These are phyloP conservation scores for Lophium mytilinum DNA, from an alignment of 495 filamentous ascomycete genomes.

Conservation along the genomic window DNA sequence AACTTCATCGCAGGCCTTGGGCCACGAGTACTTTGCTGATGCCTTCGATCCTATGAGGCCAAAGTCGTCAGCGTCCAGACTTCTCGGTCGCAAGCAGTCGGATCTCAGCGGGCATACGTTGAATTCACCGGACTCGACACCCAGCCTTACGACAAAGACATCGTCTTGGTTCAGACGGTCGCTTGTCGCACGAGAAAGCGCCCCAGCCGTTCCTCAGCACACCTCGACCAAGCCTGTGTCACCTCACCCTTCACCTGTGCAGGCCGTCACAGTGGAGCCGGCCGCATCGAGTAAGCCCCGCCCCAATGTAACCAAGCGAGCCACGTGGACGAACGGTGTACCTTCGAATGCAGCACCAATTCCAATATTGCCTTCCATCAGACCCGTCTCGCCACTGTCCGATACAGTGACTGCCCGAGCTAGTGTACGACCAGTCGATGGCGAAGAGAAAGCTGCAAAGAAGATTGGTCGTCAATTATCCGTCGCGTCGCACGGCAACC, in stretches of 20 bases:
- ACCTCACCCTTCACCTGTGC: constrained; percentile 51
- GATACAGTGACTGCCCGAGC: constrained; percentile 89
- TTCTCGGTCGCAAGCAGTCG: constrained; percentile 81
- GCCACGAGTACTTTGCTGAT: constrained; percentile 93
- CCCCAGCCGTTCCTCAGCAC: constrained; percentile 45
- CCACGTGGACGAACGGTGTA: constrained; percentile 73
- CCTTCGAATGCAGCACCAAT: constrained; percentile 82
- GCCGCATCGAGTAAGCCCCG: constrained; percentile 45
- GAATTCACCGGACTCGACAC: constrained; percentile 55
- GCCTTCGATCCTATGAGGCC: constrained; percentile 87
- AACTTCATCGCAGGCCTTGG: constrained; percentile 87
- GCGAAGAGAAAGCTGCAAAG: constrained; percentile 67
- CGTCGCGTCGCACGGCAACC: constrained; percentile 84
- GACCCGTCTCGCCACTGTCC: constrained; percentile 86
- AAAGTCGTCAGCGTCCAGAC: constrained; percentile 78
- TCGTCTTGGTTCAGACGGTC: constrained; percentile 93
- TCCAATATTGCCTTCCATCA: constrained; percentile 93
- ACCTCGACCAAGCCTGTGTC: constrained; percentile 28
- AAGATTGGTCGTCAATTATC: constrained; percentile 96
- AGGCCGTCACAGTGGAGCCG: constrained; percentile 42
- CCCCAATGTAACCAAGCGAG: constrained; percentile 60
- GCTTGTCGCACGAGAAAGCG: constrained; percentile 62
- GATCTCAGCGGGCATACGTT: constrained; percentile 60
- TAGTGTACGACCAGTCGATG: constrained; percentile 41
- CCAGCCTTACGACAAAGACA: constrained; percentile 67